A percentile compares a stretch with the other conserved stretches of the same genome.
phyloP scores from a whole-genome alignment of 768 basidiomycete species.

The Termitomyces bulborhizus region DNA sequence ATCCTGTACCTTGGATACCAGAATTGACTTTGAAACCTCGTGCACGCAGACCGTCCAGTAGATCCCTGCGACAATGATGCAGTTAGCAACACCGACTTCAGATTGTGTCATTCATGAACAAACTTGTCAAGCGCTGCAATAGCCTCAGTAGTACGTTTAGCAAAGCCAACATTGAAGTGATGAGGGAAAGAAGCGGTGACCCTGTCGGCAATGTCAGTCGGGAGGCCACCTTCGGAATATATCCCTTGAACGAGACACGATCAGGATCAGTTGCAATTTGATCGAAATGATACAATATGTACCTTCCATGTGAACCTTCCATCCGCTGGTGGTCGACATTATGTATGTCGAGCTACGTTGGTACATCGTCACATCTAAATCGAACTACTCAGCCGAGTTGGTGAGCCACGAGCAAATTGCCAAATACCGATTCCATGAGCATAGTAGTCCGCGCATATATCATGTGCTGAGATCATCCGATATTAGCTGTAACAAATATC shows the following conservation, averaged over 20 bases:
- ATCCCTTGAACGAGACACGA: conserved; percentile 17
- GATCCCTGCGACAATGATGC: background rate
- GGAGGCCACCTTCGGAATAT: conserved; percentile 43
- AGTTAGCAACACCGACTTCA: background rate
- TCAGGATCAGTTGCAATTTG: background rate
- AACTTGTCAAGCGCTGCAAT: conserved; percentile 56
- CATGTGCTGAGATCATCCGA: conserved; percentile 27
- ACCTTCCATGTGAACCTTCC: conserved; percentile 20
- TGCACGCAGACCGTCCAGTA: conserved; percentile 50
- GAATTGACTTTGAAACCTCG: conserved; percentile 50
- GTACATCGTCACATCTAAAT: conserved; percentile 48
- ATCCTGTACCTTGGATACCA: conserved; percentile 48
- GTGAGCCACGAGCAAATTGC: too few species aligned
- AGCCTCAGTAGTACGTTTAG: conserved; percentile 24
- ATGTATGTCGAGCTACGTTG: conserved; percentile 42
- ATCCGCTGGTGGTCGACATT: conserved; percentile 15
- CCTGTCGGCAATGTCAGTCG: conserved; percentile 44
- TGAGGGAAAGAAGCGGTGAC: conserved; percentile 44
- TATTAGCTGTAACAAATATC: conserved; percentile 4
- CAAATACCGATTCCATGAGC: conserved; percentile 35
- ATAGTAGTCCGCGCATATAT: conserved; percentile 36
- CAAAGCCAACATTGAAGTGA: conserved; percentile 20
- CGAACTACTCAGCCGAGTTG: too few species aligned
- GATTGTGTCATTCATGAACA: conserved; percentile 4
- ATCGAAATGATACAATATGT: background rate